These are phyloP conservation scores for Papiliotrema terrestris DNA, from an alignment of 1,284 basidiomycete species.

Conservation along the genomic window DNA sequence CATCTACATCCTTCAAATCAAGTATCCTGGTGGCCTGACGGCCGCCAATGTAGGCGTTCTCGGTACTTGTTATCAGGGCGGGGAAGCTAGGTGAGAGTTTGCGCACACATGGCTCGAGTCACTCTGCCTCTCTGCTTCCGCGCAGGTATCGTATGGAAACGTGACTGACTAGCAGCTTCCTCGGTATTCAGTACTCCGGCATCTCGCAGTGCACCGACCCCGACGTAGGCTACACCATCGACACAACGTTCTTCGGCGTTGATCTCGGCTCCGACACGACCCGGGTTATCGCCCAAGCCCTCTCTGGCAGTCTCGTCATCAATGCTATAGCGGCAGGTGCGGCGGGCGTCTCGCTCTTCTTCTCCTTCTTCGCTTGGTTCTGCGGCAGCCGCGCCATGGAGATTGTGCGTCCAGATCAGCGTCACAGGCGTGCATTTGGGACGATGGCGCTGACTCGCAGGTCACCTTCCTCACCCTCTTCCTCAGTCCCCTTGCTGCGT, in stretches of 20 bases:
- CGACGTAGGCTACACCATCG: slow-evolving; percentile 33
- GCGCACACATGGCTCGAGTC: not conserved
- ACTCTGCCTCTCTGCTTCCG: too few species aligned
- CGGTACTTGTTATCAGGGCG: slow-evolving; percentile 31
- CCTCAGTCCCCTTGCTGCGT: slow-evolving; percentile 20
- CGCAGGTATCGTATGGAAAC: not conserved
- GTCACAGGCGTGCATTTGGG: not conserved
- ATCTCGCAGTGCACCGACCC: slow-evolving; percentile 26
- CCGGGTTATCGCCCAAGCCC: slow-evolving; percentile 10
- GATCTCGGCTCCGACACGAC: not conserved
- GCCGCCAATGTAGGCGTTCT: slow-evolving; percentile 35
- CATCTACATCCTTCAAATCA: slow-evolving; percentile 63
- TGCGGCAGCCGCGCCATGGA: slow-evolving; percentile 25
- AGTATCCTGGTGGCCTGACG: slow-evolving; percentile 39
- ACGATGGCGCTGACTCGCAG: slow-evolving; percentile 6
- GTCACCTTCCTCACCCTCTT: slow-evolving; percentile 30
- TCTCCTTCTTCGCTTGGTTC: slow-evolving; percentile 34
- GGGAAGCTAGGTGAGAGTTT: slow-evolving; percentile 12
- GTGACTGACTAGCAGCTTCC: slow-evolving; percentile 4
- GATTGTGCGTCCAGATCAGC: slow-evolving; percentile 23
- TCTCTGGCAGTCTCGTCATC: slow-evolving; percentile 31
- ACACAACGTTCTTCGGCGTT: slow-evolving; percentile 20
- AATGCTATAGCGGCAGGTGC: slow-evolving; percentile 38
- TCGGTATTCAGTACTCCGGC: slow-evolving; percentile 16
- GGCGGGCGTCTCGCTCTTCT: slow-evolving; percentile 26